Base-by-base conservation (phyloP, 2,329 filamentous ascomycete genomes). In the Verticillium nonalfalfae region DNA sequence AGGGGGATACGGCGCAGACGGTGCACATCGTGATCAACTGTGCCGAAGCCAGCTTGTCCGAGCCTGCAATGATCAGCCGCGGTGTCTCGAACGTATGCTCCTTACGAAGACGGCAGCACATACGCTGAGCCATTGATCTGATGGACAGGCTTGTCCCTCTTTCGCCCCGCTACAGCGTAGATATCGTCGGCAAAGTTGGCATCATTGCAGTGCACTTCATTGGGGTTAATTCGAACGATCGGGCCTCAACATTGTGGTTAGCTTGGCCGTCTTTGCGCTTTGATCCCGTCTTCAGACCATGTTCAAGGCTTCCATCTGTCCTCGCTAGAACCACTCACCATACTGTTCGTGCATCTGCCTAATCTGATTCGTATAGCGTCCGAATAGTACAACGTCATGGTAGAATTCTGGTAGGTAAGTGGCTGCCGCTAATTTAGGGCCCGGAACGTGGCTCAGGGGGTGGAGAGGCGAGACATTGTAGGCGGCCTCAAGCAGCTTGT, bases 401-500 rank as follows among this genome's bases (percentile, higher is more conserved):
- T 73, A 78, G 7, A 73, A 72, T 58, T 78, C 76, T 13, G 74
- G 75, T 1, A 71, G 59, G 45, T 74, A 75, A 7, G 70, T 74
- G 3, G 68, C 69, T 1, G 74, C 73, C 2, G 76, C 72, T 1
- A 77, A 58, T 60, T 66, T 73, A 0, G 75, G 75, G 0, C 76
- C 76, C 5, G 76, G 76, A 26, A 78, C 72, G 9, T 66, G 66
- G 61, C 66, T 67, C 26, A 78, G 63, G 1, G 75, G 76, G 58
- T 78, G 76, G 15, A 77, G 63, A 2, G 75, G 73, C 1, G 75
- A 76, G 50, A 77, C 63, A 59, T 76, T 76, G 65, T 76, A 76
- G 1, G 72, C 15, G 0, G 67, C 68, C 13, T 68, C 57, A 7
- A 69, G 13, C 5, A 74, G 4, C 9, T 70, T 66, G 62, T 75